Conservation (phyloP, 345 rosid genomes). For the Salix dunnii region DNA sequence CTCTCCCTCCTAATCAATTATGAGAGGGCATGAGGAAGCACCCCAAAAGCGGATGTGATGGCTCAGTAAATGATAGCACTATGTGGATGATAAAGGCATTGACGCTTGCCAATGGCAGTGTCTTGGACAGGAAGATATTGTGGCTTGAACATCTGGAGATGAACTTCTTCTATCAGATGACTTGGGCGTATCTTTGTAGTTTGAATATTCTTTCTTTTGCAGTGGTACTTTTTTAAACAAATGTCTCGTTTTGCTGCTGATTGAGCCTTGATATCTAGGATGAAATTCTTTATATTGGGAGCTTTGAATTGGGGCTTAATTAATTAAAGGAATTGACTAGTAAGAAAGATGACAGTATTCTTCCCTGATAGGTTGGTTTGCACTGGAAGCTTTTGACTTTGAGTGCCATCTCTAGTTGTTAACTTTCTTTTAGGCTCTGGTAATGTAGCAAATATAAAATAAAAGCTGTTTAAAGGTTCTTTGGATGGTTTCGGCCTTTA, state of each 20-base stretch:
- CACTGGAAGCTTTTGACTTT: background rate
- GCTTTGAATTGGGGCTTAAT: background rate
- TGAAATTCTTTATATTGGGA: background rate
- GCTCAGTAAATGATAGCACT: background rate
- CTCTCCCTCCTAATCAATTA: background rate
- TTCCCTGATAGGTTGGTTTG: background rate
- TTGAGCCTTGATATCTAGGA: background rate
- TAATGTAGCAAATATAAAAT: background rate
- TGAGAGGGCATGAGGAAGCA: background rate
- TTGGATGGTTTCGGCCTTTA: background rate
- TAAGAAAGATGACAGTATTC: background rate
- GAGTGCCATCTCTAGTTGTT: background rate
- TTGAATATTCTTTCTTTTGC: background rate
- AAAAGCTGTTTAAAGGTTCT: background rate
- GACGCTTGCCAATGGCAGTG: background rate
- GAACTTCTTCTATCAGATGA: background rate
- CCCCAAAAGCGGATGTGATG: background rate
- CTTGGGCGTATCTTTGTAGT: background rate
- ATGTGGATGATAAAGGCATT: background rate
- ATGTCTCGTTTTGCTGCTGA: slow-evolving; percentile 5
- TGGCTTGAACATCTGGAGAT: background rate
- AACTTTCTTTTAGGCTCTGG: no score
- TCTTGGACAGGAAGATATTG: background rate
- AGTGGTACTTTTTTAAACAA: background rate
- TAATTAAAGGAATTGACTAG: background rate